Percentiles rank a stretch among this genome's conserved stretches.
These are phyloP conservation scores for Erucastrum elatum DNA, from an alignment of 345 rosid species.

Conservation along the genomic window DNA sequence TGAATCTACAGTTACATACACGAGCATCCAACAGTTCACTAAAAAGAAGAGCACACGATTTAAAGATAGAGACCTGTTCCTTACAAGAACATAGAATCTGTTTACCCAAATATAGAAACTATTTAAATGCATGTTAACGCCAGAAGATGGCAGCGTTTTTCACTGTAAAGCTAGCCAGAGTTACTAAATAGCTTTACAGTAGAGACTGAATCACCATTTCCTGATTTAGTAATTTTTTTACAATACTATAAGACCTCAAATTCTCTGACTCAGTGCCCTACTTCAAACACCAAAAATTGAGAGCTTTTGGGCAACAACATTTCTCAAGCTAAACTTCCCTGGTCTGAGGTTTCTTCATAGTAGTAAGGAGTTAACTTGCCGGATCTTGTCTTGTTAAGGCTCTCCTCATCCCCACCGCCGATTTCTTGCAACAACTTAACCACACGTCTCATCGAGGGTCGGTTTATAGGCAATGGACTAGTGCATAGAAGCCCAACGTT, in stretches of 20 bases:
- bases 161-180: not conserved
- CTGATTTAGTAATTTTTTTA: not conserved
- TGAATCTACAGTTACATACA: constrained; percentile 37
- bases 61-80: constrained; percentile 23
- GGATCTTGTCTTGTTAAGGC: constrained; percentile 31
- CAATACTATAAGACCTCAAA: not conserved
- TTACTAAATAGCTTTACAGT: not conserved
- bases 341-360: constrained; percentile 77
- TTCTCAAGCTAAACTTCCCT: constrained; percentile 70
- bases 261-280: constrained; percentile 28
- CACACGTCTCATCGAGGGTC: constrained; percentile 95
- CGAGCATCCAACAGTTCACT: constrained; percentile 23
- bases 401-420: constrained; percentile 46
- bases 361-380: constrained; percentile 89
- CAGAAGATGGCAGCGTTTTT: not conserved
- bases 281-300: constrained; percentile 33
- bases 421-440: constrained; percentile 85
- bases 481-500: constrained; percentile 92
- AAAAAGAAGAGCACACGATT: constrained; percentile 25
- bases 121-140: constrained; percentile 33
- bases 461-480: constrained; percentile 84
- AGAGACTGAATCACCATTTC: constrained; percentile 1
- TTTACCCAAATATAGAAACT: constrained; percentile 25
- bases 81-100: constrained; percentile 10
- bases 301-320: constrained; percentile 19